Evolutionary conservation across 2,329 filamentous ascomycete species (phyloP), one percentile per base, ranked within the genome.

Genomic region (Hymenoscyphus scutula): DNA sequence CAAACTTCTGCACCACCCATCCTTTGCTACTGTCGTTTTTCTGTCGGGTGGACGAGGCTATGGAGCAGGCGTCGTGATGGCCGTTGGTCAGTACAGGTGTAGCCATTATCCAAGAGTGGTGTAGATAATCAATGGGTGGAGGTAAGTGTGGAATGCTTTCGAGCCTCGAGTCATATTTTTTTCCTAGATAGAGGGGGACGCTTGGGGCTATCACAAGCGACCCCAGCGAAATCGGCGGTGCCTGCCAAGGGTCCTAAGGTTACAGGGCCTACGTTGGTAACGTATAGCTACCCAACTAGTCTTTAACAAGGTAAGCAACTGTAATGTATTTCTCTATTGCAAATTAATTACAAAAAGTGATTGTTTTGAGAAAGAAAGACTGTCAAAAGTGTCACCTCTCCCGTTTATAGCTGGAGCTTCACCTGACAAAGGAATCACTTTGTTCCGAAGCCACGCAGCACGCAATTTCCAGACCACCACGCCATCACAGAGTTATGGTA

Each of bases 1-100:
- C 93, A 76, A 96, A 97, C 77, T 97, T 97, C 76, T 97, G 92
- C 58, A 97, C 90, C 32, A 96, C 83, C 93, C 92, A 97, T 69
- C 82, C 70, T 38, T 62, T 58, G 41, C 60, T 58, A 57, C 70
- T 74, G 59, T 72, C 67, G 63, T 78, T 78, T 41, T 66, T 71
- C 56, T 59, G 65, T 45, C 62, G 61, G 45, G 58, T 51, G 55
- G 62, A 58, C 27, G 63, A 45, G 30, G 15, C 51, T 54, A 53
- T 45, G 17, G 60, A 30, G 32, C 53, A 41, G 38, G 64, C 60
- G 63, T 68, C 54, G 25, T 59, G 53, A 59, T 61, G 61, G 53
- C 69, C 67, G 37, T 68, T 69, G 10, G 59, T 30, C 29, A 61
- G 41, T 37, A 56, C 45, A 62, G 55, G 45, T 53, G 64, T 61